Percentiles rank a stretch among this genome's conserved stretches.
These are phyloP conservation scores for Neofusicoccum sp. DNA, from an alignment of 2,329 filamentous ascomycete genomes.

Conservation along the genomic window DNA sequence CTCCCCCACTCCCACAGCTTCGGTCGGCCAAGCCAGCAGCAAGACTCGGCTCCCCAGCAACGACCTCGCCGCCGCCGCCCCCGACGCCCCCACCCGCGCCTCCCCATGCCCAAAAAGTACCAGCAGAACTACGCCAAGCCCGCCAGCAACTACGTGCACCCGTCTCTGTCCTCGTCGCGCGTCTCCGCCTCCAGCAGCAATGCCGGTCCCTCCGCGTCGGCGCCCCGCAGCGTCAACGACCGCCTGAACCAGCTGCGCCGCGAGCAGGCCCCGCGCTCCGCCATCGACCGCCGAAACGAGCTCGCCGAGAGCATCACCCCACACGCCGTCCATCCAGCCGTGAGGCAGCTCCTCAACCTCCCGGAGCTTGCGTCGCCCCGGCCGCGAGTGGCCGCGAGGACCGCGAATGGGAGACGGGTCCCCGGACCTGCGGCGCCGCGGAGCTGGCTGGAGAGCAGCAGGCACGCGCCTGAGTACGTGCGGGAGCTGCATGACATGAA, in stretches of 20 bases:
- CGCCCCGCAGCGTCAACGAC: constrained; percentile 45
- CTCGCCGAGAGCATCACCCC: constrained; percentile 42
- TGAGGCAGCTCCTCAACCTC: constrained; percentile 45
- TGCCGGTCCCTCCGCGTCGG: constrained; percentile 19
- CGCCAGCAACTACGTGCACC: constrained; percentile 41
- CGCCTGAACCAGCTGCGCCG: constrained; percentile 47
- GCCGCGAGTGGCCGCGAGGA: constrained; percentile 37
- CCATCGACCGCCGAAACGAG: constrained; percentile 43
- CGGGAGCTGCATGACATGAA: constrained; percentile 21
- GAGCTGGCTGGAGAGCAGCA: constrained; percentile 43
- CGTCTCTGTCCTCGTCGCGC: constrained; percentile 33
- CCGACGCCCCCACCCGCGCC: background rate
- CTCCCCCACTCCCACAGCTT: background rate
- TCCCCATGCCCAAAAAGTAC: constrained; percentile 50
- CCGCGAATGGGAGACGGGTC: constrained; percentile 23
- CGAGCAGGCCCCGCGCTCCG: constrained; percentile 40
- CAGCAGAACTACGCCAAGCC: constrained; percentile 41
- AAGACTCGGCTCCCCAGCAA: background rate
- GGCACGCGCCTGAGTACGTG: constrained; percentile 27
- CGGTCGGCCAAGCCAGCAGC: background rate
- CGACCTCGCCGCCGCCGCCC: background rate
- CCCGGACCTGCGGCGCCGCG: constrained; percentile 46
- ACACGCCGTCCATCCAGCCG: constrained; percentile 44
- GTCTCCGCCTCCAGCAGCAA: constrained; percentile 24
- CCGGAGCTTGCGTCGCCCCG: constrained; percentile 46